These are phyloP conservation scores for Cenchrus fungigraminus DNA, from an alignment of 176 grass and related monocot genomes.

Conservation along the genomic window DNA sequence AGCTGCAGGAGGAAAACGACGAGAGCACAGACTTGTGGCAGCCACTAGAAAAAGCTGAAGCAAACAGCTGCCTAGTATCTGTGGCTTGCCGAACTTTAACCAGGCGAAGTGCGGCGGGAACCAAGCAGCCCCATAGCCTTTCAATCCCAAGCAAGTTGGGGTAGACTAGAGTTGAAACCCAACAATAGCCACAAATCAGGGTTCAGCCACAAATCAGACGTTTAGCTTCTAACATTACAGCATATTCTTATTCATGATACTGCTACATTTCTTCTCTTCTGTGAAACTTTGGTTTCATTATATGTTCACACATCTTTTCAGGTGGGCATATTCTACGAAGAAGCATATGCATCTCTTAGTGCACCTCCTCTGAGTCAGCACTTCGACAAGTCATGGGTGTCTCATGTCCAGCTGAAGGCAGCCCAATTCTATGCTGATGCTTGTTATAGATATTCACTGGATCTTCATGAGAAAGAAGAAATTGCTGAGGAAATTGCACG, in stretches of 20 bases:
- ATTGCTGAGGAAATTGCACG: constrained; percentile 96
- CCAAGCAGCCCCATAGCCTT: too few relatives aligned
- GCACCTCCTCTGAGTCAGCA: constrained; percentile 76
- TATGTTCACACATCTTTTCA: constrained; percentile 43
- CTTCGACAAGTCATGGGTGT: constrained; percentile 95
- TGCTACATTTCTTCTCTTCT: background rate
- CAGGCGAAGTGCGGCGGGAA: too few relatives aligned
- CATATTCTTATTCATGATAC: background rate
- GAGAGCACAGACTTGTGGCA: too few relatives aligned
- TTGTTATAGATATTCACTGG: constrained; percentile 86
- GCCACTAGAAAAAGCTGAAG: too few relatives aligned
- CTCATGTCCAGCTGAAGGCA: constrained; percentile 94
- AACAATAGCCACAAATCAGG: too few relatives aligned
- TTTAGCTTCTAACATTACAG: constrained; percentile 34
- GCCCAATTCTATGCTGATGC: constrained; percentile 96
- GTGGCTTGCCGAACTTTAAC: too few relatives aligned
- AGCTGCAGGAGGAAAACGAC: too few relatives aligned
- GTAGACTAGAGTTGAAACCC: too few relatives aligned
- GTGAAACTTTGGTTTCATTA: constrained; percentile 24
- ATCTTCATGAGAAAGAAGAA: constrained; percentile 94
- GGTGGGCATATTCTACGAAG: constrained; percentile 96
- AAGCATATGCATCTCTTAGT: constrained; percentile 81
- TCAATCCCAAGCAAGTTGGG: too few relatives aligned
- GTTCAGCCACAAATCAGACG: background rate
- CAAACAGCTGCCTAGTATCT: too few relatives aligned